Percentiles rank a stretch among this genome's conserved stretches.
Conservation (phyloP, 192 early-diverging fungal species). For the Chytriomyces sp. region DNA sequence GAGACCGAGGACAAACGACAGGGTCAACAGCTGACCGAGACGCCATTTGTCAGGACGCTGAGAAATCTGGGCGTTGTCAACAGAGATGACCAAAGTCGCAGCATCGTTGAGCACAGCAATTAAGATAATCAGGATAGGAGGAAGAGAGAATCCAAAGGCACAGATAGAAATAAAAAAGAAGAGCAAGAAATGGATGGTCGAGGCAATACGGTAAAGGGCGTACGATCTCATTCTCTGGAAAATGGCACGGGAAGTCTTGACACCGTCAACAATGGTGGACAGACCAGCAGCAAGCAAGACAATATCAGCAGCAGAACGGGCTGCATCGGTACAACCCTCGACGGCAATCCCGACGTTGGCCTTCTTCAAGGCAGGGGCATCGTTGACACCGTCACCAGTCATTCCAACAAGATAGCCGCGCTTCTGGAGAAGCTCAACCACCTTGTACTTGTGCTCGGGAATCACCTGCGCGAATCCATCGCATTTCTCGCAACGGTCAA, state of each 20-base stretch:
- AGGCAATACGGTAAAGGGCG: constrained; percentile 79
- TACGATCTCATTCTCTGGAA: constrained; percentile 96
- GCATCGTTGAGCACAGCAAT: constrained; percentile 92
- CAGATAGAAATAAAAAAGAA: constrained; percentile 94
- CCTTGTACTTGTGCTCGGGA: constrained; percentile 96
- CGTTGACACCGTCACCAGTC: constrained; percentile 98
- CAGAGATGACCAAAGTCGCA: constrained; percentile 79
- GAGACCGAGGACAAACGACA: constrained; percentile 79
- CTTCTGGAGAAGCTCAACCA: constrained; percentile 92
- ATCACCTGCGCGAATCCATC: constrained; percentile 98
- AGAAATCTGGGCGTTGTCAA: constrained; percentile 93
- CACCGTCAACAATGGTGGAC: constrained; percentile 90
- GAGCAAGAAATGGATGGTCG: constrained; percentile 92
- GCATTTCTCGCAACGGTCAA: constrained; percentile 77
- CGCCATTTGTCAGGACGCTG: constrained; percentile 91
- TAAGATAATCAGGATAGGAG: constrained; percentile 78
- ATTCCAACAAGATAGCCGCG: constrained; percentile 89
- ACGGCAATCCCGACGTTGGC: constrained; percentile 98
- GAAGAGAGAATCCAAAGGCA: constrained; percentile 78
- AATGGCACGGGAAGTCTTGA: constrained; percentile 86
- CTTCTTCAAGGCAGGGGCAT: constrained; percentile 97
- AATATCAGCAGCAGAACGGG: constrained; percentile 93
- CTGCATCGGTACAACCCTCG: constrained; percentile 93
- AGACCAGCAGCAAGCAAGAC: constrained; percentile 87
- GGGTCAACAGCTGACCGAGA: constrained; percentile 86